phyloP scores from a whole-genome alignment of 164 flowering plant species.

The Chimonanthus praecox region DNA sequence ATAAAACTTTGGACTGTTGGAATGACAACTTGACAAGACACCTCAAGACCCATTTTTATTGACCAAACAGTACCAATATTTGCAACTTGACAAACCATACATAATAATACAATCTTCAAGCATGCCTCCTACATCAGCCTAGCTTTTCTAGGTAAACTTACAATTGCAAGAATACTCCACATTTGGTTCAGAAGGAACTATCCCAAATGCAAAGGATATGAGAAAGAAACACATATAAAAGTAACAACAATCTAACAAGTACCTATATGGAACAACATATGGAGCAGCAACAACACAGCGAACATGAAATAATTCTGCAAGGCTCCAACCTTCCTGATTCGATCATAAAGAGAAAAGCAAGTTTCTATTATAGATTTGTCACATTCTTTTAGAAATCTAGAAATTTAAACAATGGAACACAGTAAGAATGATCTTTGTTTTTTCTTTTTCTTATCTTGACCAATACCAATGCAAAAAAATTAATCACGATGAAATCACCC shows the following conservation, averaged over 20 bases:
- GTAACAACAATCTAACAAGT: neutral
- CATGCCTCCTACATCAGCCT: no score
- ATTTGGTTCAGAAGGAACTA: no score
- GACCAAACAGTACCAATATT: no score
- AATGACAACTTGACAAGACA: no score
- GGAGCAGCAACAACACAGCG: conserved; percentile 88
- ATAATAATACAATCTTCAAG: no score
- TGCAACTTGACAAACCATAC: no score
- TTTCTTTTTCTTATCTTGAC: neutral
- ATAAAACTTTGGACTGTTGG: no score
- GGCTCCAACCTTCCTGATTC: conserved; percentile 95
- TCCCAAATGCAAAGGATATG: no score
- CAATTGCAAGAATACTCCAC: no score
- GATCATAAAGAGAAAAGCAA: conserved; percentile 8
- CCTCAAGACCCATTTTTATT: no score
- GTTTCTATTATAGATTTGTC: neutral
- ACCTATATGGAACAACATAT: conserved; percentile 92
- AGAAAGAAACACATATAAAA: neutral
- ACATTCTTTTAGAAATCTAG: neutral
- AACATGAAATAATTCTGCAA: conserved; percentile 76
- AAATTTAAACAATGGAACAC: no score
- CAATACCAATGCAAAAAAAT: conserved; percentile 87
- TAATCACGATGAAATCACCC: conserved; percentile 74
- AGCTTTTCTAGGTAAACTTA: no score
- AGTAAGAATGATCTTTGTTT: neutral